phyloP scores from a whole-genome alignment of 202 grass and related monocot species.

The Saccharum hybrid region DNA sequence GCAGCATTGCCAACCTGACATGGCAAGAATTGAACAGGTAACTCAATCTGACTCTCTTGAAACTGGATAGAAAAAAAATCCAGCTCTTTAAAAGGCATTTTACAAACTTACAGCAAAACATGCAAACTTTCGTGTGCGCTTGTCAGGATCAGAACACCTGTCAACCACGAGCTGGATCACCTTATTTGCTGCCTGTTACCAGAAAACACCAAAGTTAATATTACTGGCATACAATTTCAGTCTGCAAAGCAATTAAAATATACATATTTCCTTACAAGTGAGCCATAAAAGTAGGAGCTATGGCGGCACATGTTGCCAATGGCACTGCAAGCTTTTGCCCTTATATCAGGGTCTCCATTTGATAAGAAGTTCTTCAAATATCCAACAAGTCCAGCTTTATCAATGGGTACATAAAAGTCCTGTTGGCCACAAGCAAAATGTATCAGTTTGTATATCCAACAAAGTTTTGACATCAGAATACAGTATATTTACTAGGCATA shows the following conservation, averaged over 20 bases:
- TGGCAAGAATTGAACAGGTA: conserved; percentile 2
- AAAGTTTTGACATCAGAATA: conserved; percentile 15
- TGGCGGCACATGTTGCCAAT: conserved; percentile 99
- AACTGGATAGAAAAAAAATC: not conserved
- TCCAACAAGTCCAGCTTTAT: conserved; percentile 73
- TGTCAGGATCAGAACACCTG: conserved; percentile 89
- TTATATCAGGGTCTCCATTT: conserved; percentile 76
- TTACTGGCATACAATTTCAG: conserved; percentile 21
- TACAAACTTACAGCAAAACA: conserved; percentile 89
- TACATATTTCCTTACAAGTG: conserved; percentile 70
- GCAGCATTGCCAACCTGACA: conserved; percentile 94
- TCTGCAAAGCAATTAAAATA: not conserved
- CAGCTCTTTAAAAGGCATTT: not conserved
- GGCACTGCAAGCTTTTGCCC: conserved; percentile 97
- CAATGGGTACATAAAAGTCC: conserved; percentile 90
- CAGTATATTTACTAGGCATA: conserved; percentile 5
- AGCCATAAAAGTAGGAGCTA: conserved; percentile 80
- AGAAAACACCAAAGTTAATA: conserved; percentile 37
- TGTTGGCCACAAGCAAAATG: conserved; percentile 41
- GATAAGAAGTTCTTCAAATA: conserved; percentile 74
- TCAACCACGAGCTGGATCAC: conserved; percentile 88
- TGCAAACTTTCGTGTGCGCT: conserved; percentile 91
- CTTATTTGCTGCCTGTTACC: conserved; percentile 63
- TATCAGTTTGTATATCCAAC: conserved; percentile 34
- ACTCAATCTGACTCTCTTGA: not conserved